Base-by-base conservation (phyloP, 306 rosid species). In the Trifolium dubium region DNA sequence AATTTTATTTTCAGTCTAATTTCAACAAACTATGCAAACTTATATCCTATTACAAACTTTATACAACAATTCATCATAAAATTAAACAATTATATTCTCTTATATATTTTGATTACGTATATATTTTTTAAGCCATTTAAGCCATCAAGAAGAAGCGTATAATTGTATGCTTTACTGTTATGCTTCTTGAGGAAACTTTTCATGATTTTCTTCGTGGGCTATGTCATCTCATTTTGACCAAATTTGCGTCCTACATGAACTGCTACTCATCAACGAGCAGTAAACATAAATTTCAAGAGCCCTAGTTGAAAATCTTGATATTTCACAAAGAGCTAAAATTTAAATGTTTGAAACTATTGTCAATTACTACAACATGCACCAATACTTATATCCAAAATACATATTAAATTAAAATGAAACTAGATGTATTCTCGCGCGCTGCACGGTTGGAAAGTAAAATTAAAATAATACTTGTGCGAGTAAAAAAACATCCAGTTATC, bases 151-250 rank as follows among this genome's bases (percentile, higher is more conserved):
- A 65, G 75, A 62, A 50, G 41, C 19, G 34, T 62, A 53, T 29
- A 76, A 70, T 66, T 13, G 44, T 54, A 47, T 43, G 70, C 76
- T 59, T 64, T 11, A 77, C 31, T 59, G 30, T 67, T 18, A 5
- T 17, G 50, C 44, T 69, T 73, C 40, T 19, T 29, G 40, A 62
- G 72, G 75, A 69, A 68, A 75, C 73, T 85, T 77, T 47, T 62
- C 67, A 35, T 32, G 53, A 71, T 31, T 56, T 73, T 50, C 19
- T 39, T 59, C 67, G 9, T 8, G 67, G 41, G 72, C 61, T n/a
- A 50, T 50, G 55, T 60, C 62, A 62, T 49, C 32, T 15, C 73
- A 10, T 51, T 43, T 18, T 69, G 81, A 58, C 11, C 12, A 8
- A 31, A 29, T 35, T 14, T 18, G 70, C 65, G 39, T 76, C 82